Evolutionary conservation across 2,329 filamentous ascomycete species (phyloP).

Genomic region (Talaromyces sp.): DNA sequence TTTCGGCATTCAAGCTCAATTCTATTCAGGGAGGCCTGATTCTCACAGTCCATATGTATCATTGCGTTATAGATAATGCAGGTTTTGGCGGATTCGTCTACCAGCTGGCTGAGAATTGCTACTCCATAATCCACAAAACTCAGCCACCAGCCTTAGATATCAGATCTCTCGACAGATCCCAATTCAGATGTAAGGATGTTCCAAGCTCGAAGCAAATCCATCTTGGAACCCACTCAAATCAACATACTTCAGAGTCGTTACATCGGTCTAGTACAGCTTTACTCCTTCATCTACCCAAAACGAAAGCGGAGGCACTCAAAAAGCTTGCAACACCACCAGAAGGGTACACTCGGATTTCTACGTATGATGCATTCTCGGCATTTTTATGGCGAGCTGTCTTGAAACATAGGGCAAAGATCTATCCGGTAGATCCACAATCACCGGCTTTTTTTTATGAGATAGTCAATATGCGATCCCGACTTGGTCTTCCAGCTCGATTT

Average conservation of each 20-base stretch:
- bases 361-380: not conserved
- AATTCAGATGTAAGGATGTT: not conserved
- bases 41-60: not conserved
- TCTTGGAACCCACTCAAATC: not conserved
- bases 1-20: not conserved
- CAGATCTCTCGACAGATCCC: not conserved
- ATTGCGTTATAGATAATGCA: not conserved
- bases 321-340: not conserved
- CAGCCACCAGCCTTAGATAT: not conserved
- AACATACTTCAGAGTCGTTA: not conserved
- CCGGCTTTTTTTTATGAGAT: not conserved
- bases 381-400: not conserved
- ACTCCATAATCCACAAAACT: not conserved
- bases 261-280: not conserved
- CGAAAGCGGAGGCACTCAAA: not conserved
- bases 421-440: not conserved
- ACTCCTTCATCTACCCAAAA: not conserved
- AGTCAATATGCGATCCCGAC: not conserved
- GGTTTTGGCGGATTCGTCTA: not conserved
- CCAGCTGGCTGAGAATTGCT: not conserved
- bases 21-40: not conserved
- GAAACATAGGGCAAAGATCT: not conserved
- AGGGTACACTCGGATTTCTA: not conserved
- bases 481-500: not conserved
- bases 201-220: not conserved